Conservation (phyloP, 2,329 filamentous ascomycete genomes). For the Sclerotiophoma versabilis region DNA sequence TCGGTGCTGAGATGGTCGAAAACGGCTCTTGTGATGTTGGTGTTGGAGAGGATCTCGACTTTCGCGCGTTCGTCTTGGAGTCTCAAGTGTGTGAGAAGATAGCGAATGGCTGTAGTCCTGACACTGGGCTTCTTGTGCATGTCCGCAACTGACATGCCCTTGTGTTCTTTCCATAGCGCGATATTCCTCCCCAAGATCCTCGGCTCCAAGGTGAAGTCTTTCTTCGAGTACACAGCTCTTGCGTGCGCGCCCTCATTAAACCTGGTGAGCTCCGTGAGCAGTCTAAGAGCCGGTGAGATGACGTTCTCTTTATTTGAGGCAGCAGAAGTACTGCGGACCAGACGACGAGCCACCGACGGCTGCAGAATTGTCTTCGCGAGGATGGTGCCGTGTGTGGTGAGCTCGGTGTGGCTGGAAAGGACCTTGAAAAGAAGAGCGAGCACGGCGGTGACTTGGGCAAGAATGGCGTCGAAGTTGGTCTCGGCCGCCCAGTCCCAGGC, state of each 20-base stretch:
- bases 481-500: slow-evolving; percentile 86
- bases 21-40: slow-evolving; percentile 70
- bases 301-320: slow-evolving; percentile 85
- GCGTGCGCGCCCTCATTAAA: slow-evolving; percentile 87
- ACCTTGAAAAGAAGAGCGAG: slow-evolving; percentile 82
- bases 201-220: slow-evolving; percentile 74
- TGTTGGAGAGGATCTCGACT: slow-evolving; percentile 80
- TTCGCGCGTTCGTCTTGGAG: slow-evolving; percentile 80
- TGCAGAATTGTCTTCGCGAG: slow-evolving; percentile 84
- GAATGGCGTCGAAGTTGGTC: slow-evolving; percentile 78
- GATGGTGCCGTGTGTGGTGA: slow-evolving; percentile 76
- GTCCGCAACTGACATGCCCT: slow-evolving; percentile 67
- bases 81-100: slow-evolving; percentile 79
- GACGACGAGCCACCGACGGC: slow-evolving; percentile 78
- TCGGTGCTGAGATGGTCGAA: slow-evolving; percentile 82
- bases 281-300: slow-evolving; percentile 84
- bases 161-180: slow-evolving; percentile 64
- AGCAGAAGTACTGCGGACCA: slow-evolving; percentile 79
- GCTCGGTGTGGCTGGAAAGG: slow-evolving; percentile 75
- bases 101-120: slow-evolving; percentile 81
- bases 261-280: slow-evolving; percentile 83
- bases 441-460: slow-evolving; percentile 81
- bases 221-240: slow-evolving; percentile 76
- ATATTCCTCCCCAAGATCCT: slow-evolving; percentile 83
- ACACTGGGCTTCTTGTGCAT: slow-evolving; percentile 74